Evolutionary conservation across 352 stramenopile genomes (phyloP), one percentile per base, ranked within the genome.

Genomic region (Thalassiosira mediterranea): DNA sequence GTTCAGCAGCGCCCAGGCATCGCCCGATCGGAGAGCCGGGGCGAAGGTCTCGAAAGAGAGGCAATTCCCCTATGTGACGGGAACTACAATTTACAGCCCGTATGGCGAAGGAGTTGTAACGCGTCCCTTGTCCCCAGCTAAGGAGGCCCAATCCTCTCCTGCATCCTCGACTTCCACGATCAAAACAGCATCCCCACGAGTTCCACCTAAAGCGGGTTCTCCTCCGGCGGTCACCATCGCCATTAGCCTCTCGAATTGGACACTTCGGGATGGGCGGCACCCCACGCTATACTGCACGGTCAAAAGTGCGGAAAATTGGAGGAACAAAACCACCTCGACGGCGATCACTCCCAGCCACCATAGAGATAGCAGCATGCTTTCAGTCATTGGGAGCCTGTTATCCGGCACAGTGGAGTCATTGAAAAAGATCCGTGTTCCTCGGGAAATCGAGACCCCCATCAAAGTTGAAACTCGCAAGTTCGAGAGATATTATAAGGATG

Each of bases 401-500:
- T 78, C 77, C 29, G 68, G 74, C 13, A 79, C 68, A 52, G 60
- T 76, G 31, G 62, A 76, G 23, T 71, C 76, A 40, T 47, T 74
- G 28, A 75, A 83, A 67, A 72, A 76, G 76, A 76, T 79, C 51
- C 34, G 72, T 40, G 64, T 81, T 29, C 49, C 69, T 72, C 62
- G 62, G 54, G 62, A 78, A 32, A 79, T 80, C 56, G 68, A 81
- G 28, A 47, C 71, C 32, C 34, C 69, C 3, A 66, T 65, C 40
- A 79, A 71, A 47, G 54, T 62, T 26, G 37, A 65, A 34, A 19
- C 34, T 29, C 49, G 57, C 19, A 84, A 81, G 56, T 90, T 87
- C 63, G 67, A 84, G 47, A 84, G 78, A 63, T 91, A 90, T 42
- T 93, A 90, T 48, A 70, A 85, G 74, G 76, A 91, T 76, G 77